Evolutionary conservation across 257 asterid species (phyloP).

Genomic region (Solanum chiquidenum): DNA sequence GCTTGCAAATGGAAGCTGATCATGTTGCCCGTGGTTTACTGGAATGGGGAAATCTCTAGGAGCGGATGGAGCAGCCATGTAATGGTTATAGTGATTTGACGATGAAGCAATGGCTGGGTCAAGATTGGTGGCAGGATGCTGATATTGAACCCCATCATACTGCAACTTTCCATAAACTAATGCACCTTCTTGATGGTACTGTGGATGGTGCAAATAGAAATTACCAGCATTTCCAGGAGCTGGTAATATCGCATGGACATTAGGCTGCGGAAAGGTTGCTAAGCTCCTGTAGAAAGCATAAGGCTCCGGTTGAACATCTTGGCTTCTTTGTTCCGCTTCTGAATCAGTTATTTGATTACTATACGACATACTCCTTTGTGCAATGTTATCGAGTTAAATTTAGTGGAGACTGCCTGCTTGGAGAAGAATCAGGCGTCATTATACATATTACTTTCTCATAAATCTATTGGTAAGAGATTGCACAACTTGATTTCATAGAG

Average conservation of each 20-base stretch:
- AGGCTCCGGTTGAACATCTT: conserved; percentile 45
- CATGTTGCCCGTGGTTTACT: conserved; percentile 41
- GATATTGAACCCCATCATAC: conserved; percentile 32
- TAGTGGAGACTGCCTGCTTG: conserved; percentile 30
- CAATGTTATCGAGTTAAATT: conserved; percentile 33
- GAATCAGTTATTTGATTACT: conserved; percentile 36
- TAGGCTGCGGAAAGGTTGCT: conserved; percentile 43
- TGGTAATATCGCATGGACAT: conserved; percentile 30
- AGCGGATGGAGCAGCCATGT: conserved; percentile 46
- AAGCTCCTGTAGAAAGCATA: conserved; percentile 44
- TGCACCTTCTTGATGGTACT: conserved; percentile 44
- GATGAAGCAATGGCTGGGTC: conserved; percentile 39
- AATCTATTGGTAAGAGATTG: background rate
- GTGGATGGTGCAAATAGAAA: conserved; percentile 38
- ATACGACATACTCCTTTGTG: conserved; percentile 56
- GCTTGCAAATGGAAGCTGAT: conserved; percentile 30
- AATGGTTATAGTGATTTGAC: conserved; percentile 44
- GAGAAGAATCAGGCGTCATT: background rate
- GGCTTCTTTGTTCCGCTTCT: conserved; percentile 59
- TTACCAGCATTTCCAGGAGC: conserved; percentile 27
- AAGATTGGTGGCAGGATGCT: conserved; percentile 37
- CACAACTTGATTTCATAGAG: background rate
- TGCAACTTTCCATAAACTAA: conserved; percentile 46
- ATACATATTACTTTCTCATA: background rate
- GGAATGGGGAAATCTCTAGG: conserved; percentile 50